phyloP scores from a whole-genome alignment of 257 asterid genomes.

The Solanum habrochaites region DNA sequence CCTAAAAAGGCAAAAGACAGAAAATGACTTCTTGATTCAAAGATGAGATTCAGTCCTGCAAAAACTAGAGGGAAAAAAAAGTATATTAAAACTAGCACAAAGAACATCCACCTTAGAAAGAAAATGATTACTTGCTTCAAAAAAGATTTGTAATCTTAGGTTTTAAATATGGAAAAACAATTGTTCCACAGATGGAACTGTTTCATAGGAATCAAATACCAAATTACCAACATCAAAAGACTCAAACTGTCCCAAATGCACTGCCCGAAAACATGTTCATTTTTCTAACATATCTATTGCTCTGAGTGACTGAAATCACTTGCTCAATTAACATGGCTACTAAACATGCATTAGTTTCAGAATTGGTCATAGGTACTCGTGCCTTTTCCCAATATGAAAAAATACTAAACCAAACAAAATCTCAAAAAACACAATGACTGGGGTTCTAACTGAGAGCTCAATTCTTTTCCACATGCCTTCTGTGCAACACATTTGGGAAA shows the following conservation, averaged over 20 bases:
- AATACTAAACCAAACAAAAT: neutral
- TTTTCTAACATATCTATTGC: neutral
- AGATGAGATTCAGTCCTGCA: neutral
- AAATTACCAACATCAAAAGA: neutral
- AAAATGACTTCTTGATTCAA: neutral
- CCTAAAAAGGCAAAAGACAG: neutral
- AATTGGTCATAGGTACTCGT: neutral
- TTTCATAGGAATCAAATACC: neutral
- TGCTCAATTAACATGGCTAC: neutral
- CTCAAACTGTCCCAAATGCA: neutral
- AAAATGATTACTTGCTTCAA: neutral
- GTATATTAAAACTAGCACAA: neutral
- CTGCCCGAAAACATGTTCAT: neutral
- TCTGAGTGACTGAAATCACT: neutral
- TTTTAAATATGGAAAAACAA: neutral
- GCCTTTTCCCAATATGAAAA: neutral
- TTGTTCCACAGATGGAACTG: neutral
- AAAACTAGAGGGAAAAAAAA: neutral
- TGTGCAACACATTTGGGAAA: neutral
- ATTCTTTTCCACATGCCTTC: neutral
- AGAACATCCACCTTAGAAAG: neutral
- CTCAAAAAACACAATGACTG: neutral
- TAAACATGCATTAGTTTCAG: neutral
- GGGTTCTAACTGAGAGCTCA: neutral
- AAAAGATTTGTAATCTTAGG: neutral